phyloP scores from a whole-genome alignment of 306 rosid species.

The Cicer cuneatum region DNA sequence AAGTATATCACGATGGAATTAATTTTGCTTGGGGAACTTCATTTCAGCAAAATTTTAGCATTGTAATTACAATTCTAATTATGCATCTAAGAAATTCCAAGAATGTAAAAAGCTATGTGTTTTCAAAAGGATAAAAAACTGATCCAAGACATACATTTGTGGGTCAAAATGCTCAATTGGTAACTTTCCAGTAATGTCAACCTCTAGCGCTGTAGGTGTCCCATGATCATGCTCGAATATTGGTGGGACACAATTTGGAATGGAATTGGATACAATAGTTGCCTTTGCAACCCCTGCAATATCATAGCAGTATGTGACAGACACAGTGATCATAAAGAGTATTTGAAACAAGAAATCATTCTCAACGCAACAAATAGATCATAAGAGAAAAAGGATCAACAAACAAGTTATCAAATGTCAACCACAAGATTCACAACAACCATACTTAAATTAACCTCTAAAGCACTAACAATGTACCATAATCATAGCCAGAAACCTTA shows the following conservation, averaged over 20 bases:
- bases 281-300: constrained; percentile 67
- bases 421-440: too few relatives aligned
- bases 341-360: constrained; percentile 54
- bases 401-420: too few relatives aligned
- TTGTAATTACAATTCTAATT: too few relatives aligned
- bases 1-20: too few relatives aligned
- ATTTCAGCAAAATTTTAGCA: too few relatives aligned
- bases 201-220: not conserved
- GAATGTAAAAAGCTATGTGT: not conserved
- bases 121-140: constrained; percentile 23
- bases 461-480: too few relatives aligned
- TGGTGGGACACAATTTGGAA: constrained; percentile 57
- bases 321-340: constrained; percentile 47
- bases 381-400: constrained; percentile 24
- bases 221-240: constrained; percentile 52
- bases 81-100: too few relatives aligned
- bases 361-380: constrained; percentile 39
- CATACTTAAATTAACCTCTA: too few relatives aligned
- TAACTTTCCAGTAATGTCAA: constrained; percentile 63
- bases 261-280: constrained; percentile 50
- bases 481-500: too few relatives aligned
- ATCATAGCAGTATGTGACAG: constrained; percentile 45
- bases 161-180: constrained; percentile 62
- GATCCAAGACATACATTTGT: constrained; percentile 60
- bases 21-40: too few relatives aligned